Evolutionary conservation across 257 asterid species (phyloP).

Genomic region (Nicotiana tomentosiformis): DNA sequence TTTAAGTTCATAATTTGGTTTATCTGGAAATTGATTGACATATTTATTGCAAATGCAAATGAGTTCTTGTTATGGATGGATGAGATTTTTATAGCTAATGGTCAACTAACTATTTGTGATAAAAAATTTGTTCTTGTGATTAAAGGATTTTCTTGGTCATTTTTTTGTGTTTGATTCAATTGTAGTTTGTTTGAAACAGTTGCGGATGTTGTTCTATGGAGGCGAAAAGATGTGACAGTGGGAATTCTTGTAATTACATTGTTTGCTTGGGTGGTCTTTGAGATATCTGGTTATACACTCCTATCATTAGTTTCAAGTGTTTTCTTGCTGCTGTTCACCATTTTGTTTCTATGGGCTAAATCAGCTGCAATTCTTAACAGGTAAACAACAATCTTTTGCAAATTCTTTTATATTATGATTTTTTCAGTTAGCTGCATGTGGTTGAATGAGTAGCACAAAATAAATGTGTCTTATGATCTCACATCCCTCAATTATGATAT

Average conservation of each 20-base stretch:
- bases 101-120: not conserved
- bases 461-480: not conserved
- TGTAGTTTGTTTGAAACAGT: conserved; percentile 34
- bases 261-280: conserved; percentile 82
- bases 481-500: not conserved
- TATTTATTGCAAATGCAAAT: not conserved
- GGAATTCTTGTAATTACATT: conserved; percentile 46
- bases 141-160: conserved; percentile 1
- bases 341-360: conserved; percentile 87
- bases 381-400: conserved; percentile 20
- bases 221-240: conserved; percentile 41
- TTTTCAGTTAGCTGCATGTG: not conserved
- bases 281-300: conserved; percentile 71
- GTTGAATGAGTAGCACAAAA: not conserved
- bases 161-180: conserved; percentile 1
- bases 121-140: not conserved
- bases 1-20: not conserved
- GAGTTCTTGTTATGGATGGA: conserved; percentile 9
- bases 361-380: conserved; percentile 83
- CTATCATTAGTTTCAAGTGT: conserved; percentile 65
- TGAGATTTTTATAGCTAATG: not conserved
- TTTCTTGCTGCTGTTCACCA: conserved; percentile 64
- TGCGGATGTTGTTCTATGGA: conserved; percentile 89
- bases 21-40: not conserved
- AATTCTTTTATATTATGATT: not conserved